phyloP scores from a whole-genome alignment of 441 rosid species.

The Populus hybrid region DNA sequence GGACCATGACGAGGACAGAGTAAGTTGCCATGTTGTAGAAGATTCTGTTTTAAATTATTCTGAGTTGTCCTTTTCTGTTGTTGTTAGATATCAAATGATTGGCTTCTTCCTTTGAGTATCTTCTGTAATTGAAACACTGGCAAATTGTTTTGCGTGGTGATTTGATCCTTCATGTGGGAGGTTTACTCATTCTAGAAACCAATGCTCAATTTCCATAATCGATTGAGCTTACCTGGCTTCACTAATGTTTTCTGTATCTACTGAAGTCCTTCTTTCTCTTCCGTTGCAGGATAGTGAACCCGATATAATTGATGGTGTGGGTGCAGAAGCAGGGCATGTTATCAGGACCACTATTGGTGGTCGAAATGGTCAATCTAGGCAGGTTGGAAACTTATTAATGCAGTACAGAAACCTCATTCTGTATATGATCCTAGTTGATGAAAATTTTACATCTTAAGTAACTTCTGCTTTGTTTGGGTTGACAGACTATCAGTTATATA shows the following conservation, averaged over 20 bases:
- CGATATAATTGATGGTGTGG: constrained; percentile 82
- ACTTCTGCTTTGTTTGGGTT: constrained; percentile 26
- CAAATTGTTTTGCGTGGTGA: background rate
- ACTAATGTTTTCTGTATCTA: background rate
- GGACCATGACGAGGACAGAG: constrained; percentile 82
- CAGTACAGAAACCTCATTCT: constrained; percentile 3
- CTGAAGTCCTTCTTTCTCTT: background rate
- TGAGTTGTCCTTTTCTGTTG: background rate
- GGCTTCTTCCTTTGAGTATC: constrained; percentile 1
- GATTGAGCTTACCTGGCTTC: background rate
- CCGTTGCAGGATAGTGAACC: constrained; percentile 87
- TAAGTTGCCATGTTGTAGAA: constrained; percentile 31
- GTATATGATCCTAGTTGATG: background rate
- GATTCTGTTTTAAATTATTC: background rate
- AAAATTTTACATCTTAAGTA: constrained; percentile 18
- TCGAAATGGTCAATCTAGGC: constrained; percentile 87
- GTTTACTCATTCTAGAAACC: constrained; percentile 5
- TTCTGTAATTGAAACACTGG: background rate
- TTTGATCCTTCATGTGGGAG: constrained; percentile 11
- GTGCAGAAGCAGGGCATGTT: constrained; percentile 89
- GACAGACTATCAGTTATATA: constrained; percentile 84
- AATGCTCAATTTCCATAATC: background rate
- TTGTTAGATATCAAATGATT: background rate
- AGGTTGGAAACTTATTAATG: constrained; percentile 45
- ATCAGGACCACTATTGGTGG: constrained; percentile 83